Evolutionary conservation across 306 rosid species (phyloP), one percentile per base, ranked within the genome.

Genomic region (Corylus avellana): DNA sequence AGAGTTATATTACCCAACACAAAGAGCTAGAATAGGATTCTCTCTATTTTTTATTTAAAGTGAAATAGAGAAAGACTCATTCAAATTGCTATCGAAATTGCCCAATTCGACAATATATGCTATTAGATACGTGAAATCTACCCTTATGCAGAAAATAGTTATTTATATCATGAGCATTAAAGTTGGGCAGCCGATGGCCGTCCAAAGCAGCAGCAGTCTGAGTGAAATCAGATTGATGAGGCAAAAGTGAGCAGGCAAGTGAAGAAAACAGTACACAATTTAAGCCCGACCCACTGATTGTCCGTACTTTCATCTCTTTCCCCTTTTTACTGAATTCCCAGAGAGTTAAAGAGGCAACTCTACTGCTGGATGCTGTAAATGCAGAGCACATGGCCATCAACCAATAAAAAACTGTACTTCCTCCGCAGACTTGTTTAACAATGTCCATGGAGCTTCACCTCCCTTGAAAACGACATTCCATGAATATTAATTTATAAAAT

Each of bases 261-360:
- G 13, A 58, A 58, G 35, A 9, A 22, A 1, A 42, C 8, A 42
- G 7, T 42, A 42, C 8, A 42, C 35, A 22, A 22, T 42, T 42
- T 42, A 42, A 42, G 8, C 8, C 44, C 46, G 8, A 68, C 56
- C 54, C 75, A 68, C 80, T 77, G 75, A 20, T 67, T 67, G 80
- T 67, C 39, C 75, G 16, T n/a, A 42, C 46, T 5, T 7, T 39
- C 48, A 4, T 46, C 9, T 70, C 7, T 55, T 37, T 35, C 7
- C 1, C 25, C 71, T 17, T 18, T 7, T 7, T 7, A 0, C 2
- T 18, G 29, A 67, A 39, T 37, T 67, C 1, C 22, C 27, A 11
- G 1, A 6, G 5, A 32, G 4, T 29, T 13, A 12, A 32, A 32
- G 12, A 35, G 16, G 46, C 6, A 16, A 16, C 71, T 8, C 70